Base-by-base conservation (phyloP, 352 stramenopile species). In the Globisporangium splendens region DNA sequence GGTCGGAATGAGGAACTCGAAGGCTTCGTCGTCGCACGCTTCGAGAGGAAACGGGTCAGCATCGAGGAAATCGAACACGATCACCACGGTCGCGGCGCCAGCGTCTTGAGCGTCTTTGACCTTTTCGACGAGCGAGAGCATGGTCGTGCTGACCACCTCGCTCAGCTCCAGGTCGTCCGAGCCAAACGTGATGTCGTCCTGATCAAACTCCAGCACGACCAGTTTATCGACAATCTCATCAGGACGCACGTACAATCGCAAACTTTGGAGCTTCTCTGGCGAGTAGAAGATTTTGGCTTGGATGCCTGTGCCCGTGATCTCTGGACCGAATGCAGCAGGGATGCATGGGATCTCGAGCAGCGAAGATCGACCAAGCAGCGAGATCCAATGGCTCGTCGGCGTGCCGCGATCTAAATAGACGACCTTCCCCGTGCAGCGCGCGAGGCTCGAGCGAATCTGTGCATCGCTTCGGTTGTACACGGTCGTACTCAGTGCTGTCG, bases 61-160 rank as follows among this genome's bases (percentile, higher is more conserved):
- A 3, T 86, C 75, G 0, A 91, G 64, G 17, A 91, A 88, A 50
- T 84, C 77, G 56, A 91, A 89, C 20, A 89, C 69, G 46, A 90
- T 49, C 31, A 85, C 54, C 10, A 88, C 79, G 1, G 66, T 79
- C 1, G 76, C 59, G 2, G 82, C 82, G 0, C 79, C 79, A 6
- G 73, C 67, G 11, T 79, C 69, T 31, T 91, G 82, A 2, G 82
- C 79, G 50, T 91, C 82, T 24, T 88, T 88, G 50, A 89, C 76
- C 14, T 86, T 85, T 24, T 77, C 77, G n/a, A 91, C 74, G 3
- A 91, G 63, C 14, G 74, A 79, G 31, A 76, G 59, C 79, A 91
- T 89, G 31, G 89, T 73, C 38, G 79, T 70, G 11, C 53, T 60
- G 51, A 91, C 85, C 47, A 88, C 81, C 18, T 84, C 76, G 47